Evolutionary conservation across 2,329 filamentous ascomycete species (phyloP), one percentile per base, ranked within the genome.

Genomic region (Ceratocystis colombiana): DNA sequence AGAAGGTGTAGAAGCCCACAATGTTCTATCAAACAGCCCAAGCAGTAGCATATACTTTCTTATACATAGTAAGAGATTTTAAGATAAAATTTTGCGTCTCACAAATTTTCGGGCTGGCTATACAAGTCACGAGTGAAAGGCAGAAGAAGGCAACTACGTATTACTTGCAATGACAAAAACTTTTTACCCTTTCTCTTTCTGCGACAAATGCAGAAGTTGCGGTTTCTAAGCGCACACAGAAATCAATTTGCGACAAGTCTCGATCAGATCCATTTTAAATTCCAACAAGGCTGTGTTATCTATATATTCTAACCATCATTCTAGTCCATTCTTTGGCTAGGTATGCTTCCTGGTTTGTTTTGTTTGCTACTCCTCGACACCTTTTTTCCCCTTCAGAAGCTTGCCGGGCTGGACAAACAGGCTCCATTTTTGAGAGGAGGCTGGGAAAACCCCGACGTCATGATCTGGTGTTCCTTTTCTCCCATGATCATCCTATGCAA

Each of bases 301-400:
- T 37, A 55, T 50, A 25, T 50, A 17, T 48, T 48, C 22, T 28
- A 53, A 53, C 53, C 59, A 62, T 64, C 66, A 33, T 61, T 62
- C 63, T 46, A 53, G 62, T 68, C 30, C 44, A 62, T 57, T 53
- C 44, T 28, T 57, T 6, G 37, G n/a, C 64, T 55, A 22, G n/a
- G 59, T 61, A n/a, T 37, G 53, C 41, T 28, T 65, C 53, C 12
- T 65, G 5, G 48, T 65, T 65, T 64, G 46, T 61, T 25, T 22
- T 53, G 17, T 50, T 66, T 63, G 15, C 37, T 57, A 8, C 37
- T 61, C n/a, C n/a, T 37, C 48, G 48, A 25, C 48, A 25, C 7
- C 30, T 48, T 64, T 20, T 59, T 64, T 59, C 67, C 8, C 65
- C 65, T 22, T 68, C 67, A 59, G 45, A 68, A 28, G 44, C 41